These are phyloP conservation scores for Diaporthe longicolla DNA, from an alignment of 2,329 filamentous ascomycete genomes.

Conservation along the genomic window DNA sequence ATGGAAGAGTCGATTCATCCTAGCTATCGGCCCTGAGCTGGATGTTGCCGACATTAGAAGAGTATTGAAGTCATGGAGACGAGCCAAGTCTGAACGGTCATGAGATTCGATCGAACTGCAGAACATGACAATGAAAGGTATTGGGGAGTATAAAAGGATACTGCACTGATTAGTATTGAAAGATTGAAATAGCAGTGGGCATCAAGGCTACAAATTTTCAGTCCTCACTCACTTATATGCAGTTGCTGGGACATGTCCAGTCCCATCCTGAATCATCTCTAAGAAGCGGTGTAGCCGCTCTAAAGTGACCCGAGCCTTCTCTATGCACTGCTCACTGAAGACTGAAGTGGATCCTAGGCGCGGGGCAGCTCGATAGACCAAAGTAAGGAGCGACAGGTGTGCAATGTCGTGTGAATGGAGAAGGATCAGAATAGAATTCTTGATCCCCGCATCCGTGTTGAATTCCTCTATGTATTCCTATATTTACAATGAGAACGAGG, in stretches of 20 bases:
- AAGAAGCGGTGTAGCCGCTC: background rate
- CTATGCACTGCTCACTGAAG: conserved; percentile 1
- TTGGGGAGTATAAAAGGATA: background rate
- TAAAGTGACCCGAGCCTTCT: background rate
- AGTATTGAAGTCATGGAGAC: background rate
- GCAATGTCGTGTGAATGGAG: background rate
- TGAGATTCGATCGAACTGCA: background rate
- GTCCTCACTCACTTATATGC: background rate
- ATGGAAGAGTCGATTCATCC: background rate
- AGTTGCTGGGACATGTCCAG: background rate
- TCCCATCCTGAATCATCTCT: background rate
- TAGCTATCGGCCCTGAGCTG: background rate
- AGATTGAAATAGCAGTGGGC: background rate
- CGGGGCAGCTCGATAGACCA: background rate
- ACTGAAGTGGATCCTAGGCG: background rate
- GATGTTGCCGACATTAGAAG: background rate
- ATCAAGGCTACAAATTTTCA: background rate
- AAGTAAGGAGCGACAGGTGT: background rate
- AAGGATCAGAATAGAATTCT: background rate
- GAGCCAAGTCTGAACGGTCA: background rate
- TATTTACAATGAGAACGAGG: background rate
- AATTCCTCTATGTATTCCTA: too few relatives aligned
- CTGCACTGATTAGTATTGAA: background rate
- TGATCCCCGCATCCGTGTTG: background rate
- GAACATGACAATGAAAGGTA: conserved; percentile 8